phyloP scores from a whole-genome alignment of 441 rosid genomes.

The Syzygium syzygioides region DNA sequence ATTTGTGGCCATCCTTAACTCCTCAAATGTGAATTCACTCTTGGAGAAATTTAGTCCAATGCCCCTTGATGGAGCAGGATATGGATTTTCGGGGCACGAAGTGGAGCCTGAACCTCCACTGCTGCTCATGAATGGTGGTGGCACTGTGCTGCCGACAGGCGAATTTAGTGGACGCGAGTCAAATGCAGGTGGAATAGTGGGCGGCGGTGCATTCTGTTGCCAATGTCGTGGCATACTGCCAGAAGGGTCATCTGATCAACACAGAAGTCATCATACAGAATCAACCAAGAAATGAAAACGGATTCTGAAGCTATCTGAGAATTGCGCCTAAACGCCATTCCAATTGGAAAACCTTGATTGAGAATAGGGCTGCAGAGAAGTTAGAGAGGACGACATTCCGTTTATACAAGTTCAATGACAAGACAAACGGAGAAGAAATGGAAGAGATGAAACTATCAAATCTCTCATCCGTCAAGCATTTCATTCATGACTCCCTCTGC shows the following conservation, averaged over 20 bases:
- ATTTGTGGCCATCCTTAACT: conserved; percentile 11
- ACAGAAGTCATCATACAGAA: not conserved
- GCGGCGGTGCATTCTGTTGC: conserved; percentile 8
- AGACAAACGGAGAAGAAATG: not conserved
- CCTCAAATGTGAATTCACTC: conserved; percentile 13
- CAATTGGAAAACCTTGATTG: not conserved
- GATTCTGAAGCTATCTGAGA: not conserved
- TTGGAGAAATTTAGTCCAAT: conserved; percentile 9
- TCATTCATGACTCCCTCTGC: not conserved
- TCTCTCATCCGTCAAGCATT: not conserved
- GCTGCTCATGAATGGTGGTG: conserved; percentile 6
- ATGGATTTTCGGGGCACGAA: conserved; percentile 6
- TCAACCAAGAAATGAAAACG: not conserved
- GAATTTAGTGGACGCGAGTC: not conserved
- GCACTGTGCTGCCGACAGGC: not conserved
- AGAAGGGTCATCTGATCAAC: not conserved
- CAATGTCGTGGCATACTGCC: conserved; percentile 3
- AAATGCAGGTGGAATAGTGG: not conserved
- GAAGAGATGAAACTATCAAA: not conserved
- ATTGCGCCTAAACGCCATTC: not conserved
- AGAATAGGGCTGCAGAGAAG: not conserved
- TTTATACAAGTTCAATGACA: not conserved
- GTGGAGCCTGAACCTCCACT: conserved; percentile 12
- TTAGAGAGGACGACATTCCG: not conserved
- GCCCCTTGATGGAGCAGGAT: not conserved